Conservation (phyloP, 371 early-diverging fungal species). For the Chytridiales sp. region DNA sequence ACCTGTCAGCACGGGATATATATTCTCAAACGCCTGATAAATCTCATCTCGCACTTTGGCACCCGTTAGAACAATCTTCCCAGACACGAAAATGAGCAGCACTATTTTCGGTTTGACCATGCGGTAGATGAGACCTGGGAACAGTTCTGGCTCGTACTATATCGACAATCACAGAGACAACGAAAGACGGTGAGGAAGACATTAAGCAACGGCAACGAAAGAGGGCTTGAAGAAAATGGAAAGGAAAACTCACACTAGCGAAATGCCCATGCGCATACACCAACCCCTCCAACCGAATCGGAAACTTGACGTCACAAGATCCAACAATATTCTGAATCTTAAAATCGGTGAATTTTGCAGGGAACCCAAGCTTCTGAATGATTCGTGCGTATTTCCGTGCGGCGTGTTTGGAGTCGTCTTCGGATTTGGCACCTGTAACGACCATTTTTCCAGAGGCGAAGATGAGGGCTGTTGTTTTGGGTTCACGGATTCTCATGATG, state of each 20-base stretch:
- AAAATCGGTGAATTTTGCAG: slow-evolving; percentile 98
- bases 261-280: slow-evolving; percentile 98
- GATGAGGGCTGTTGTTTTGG: slow-evolving; percentile 99
- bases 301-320: slow-evolving; percentile 99
- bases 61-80: slow-evolving; percentile 99
- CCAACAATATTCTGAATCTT: slow-evolving; percentile 99
- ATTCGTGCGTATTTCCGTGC: slow-evolving; percentile 99
- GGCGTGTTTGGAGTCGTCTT: slow-evolving; percentile 96
- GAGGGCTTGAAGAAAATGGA: slow-evolving; percentile 3
- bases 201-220: slow-evolving; percentile 5
- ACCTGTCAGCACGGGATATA: slow-evolving; percentile 93
- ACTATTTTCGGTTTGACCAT: slow-evolving; percentile 99
- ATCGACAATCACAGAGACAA: background rate
- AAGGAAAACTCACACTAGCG: slow-evolving; percentile 76
- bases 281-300: slow-evolving; percentile 98
- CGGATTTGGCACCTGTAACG: slow-evolving; percentile 96
- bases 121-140: slow-evolving; percentile 99
- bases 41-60: slow-evolving; percentile 99
- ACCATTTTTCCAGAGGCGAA: slow-evolving; percentile 99
- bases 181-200: background rate
- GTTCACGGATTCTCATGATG: slow-evolving; percentile 99
- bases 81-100: slow-evolving; percentile 99
- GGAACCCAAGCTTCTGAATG: slow-evolving; percentile 99
- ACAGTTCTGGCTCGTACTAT: slow-evolving; percentile 99
- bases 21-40: slow-evolving; percentile 99